These are phyloP conservation scores for Pythium brassicae DNA, from an alignment of 352 stramenopile species.

Conservation along the genomic window DNA sequence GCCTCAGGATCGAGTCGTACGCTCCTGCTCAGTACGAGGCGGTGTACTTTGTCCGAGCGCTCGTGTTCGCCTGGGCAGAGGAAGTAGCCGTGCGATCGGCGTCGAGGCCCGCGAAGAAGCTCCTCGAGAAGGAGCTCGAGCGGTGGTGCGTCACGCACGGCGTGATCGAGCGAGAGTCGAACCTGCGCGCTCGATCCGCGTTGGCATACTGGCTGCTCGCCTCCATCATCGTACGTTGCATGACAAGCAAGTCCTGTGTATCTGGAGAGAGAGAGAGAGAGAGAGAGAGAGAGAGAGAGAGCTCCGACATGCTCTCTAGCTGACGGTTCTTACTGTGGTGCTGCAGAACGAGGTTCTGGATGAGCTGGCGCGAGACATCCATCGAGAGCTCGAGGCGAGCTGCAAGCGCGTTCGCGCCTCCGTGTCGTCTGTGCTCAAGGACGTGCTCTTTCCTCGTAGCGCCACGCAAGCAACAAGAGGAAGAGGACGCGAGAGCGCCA, in stretches of 20 bases:
- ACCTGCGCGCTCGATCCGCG: slow-evolving; percentile 5
- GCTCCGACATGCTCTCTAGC: too few relatives aligned
- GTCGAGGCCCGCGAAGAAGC: slow-evolving; percentile 18
- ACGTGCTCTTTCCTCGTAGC: slow-evolving; percentile 18
- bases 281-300: too few relatives aligned
- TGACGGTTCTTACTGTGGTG: not conserved
- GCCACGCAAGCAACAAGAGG: not conserved
- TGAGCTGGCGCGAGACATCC: slow-evolving; percentile 35
- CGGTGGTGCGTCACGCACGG: slow-evolving; percentile 19
- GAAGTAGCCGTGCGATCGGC: slow-evolving; percentile 15
- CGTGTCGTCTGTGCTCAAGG: slow-evolving; percentile 11
- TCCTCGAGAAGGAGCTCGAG: slow-evolving; percentile 26
- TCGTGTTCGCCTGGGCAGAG: slow-evolving; percentile 44
- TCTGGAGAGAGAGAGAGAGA: too few relatives aligned
- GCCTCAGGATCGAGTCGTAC: slow-evolving; percentile 40
- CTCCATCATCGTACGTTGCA: slow-evolving; percentile 17
- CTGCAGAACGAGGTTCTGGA: slow-evolving; percentile 19
- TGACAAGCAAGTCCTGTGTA: too few relatives aligned
- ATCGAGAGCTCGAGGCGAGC: slow-evolving; percentile 26
- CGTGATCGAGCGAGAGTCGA: slow-evolving; percentile 17
- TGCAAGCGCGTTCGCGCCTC: slow-evolving; percentile 16
- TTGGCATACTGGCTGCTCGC: slow-evolving; percentile 13
- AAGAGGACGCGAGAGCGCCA: too few relatives aligned
- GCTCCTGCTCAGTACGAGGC: slow-evolving; percentile 19
- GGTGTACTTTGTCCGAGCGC: slow-evolving; percentile 33